Conservation (phyloP, 768 basidiomycete genomes). For the Holtermannia corniformis region DNA sequence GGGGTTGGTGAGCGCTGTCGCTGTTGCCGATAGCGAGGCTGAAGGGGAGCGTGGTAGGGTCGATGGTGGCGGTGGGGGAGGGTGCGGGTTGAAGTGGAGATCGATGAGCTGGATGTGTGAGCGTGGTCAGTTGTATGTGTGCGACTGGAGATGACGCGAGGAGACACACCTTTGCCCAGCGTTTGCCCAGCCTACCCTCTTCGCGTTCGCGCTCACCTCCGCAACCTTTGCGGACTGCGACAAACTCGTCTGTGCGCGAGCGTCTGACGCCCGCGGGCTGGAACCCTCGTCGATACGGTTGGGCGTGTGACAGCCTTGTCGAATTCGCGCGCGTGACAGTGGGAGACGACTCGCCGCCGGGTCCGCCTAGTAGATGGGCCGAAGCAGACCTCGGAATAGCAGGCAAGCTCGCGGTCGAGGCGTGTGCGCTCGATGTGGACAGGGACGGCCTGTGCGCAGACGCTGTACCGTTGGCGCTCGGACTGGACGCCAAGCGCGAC, state of each 20-base stretch:
- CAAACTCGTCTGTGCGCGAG: conserved; percentile 72
- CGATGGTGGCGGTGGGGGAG: conserved; percentile 16
- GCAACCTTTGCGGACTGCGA: conserved; percentile 41
- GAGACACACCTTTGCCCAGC: conserved; percentile 75
- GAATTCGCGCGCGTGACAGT: too few species aligned
- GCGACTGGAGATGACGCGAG: not conserved
- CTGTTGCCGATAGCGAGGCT: conserved; percentile 51
- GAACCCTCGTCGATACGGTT: conserved; percentile 73
- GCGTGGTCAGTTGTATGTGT: conserved; percentile 2
- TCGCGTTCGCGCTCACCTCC: conserved; percentile 57
- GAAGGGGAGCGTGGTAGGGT: conserved; percentile 55
- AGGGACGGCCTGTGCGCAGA: not conserved
- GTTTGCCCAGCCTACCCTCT: conserved; percentile 69
- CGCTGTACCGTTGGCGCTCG: not conserved
- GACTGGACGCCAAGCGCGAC: not conserved
- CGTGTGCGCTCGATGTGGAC: not conserved
- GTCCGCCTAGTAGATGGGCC: not conserved
- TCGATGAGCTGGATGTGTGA: conserved; percentile 41
- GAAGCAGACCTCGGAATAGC: not conserved
- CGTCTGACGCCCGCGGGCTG: conserved; percentile 80
- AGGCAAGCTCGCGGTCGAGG: not conserved
- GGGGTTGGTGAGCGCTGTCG: conserved; percentile 6
- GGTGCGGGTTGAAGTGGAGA: conserved; percentile 45
- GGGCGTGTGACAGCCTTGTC: not conserved
- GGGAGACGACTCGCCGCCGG: too few species aligned